Conservation (phyloP, 148 eudicot species). For the Silene conica region DNA sequence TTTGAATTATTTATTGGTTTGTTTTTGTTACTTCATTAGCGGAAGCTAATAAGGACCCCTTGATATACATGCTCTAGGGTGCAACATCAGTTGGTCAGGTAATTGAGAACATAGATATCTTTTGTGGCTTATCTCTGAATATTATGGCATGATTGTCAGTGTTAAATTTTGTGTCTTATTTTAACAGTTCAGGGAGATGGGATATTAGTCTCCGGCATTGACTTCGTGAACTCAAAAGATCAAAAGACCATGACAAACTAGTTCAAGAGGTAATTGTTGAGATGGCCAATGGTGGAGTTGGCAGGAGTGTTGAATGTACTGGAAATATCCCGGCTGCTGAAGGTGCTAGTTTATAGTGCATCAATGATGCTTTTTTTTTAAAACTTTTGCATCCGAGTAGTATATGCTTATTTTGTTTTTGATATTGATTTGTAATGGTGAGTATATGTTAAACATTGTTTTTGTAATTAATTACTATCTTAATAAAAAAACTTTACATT, state of each 20-base stretch:
- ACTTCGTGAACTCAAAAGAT: too few relatives aligned
- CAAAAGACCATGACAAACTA: too few relatives aligned
- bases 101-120: slow-evolving; percentile 2
- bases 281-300: slow-evolving; percentile 57
- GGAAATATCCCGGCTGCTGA: slow-evolving; percentile 46
- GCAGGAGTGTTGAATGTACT: slow-evolving; percentile 49
- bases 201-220: slow-evolving; percentile 81
- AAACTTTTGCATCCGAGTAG: too few relatives aligned
- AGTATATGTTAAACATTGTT: too few relatives aligned
- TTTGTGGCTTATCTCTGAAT: slow-evolving; percentile 8
- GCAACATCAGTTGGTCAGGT: slow-evolving; percentile 99
- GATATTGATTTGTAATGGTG: too few relatives aligned
- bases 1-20: neutral
- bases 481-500: too few relatives aligned
- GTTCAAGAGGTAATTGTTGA: too few relatives aligned
- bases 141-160: slow-evolving; percentile 1
- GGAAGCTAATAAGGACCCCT: slow-evolving; percentile 1
- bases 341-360: too few relatives aligned
- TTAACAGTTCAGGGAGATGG: slow-evolving; percentile 89
- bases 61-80: slow-evolving; percentile 74
- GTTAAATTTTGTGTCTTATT: slow-evolving; percentile 11
- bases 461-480: too few relatives aligned
- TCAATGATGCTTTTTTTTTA: too few relatives aligned
- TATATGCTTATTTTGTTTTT: too few relatives aligned
- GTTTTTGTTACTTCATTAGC: neutral